Evolutionary conservation across 2,329 filamentous ascomycete species (phyloP).

Genomic region (Sporothrix humicola): DNA sequence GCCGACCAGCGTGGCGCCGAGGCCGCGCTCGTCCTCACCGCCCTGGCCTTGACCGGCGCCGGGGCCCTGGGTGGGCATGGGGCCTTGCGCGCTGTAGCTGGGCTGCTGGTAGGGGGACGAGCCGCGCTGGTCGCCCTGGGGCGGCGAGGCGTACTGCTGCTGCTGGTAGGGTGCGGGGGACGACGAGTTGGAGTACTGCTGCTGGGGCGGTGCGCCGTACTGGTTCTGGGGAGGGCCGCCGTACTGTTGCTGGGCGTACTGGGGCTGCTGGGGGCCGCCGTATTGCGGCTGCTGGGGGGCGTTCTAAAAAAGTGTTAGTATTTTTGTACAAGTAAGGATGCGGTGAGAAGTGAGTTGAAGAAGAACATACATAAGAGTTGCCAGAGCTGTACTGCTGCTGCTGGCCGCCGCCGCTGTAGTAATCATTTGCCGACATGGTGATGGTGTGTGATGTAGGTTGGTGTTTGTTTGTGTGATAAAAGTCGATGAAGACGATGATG

Average conservation of each 20-base stretch:
- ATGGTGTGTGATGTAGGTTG: not conserved
- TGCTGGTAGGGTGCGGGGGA: slow-evolving; percentile 39
- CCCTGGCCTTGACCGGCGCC: slow-evolving; percentile 36
- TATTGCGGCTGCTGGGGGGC: slow-evolving; percentile 1
- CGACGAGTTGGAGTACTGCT: slow-evolving; percentile 30
- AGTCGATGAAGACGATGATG: not conserved
- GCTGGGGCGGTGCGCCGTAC: slow-evolving; percentile 36
- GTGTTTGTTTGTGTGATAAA: not conserved
- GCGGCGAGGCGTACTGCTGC: slow-evolving; percentile 35
- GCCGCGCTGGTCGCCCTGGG: slow-evolving; percentile 19
- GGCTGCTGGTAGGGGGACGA: slow-evolving; percentile 37
- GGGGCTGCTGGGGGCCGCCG: not conserved
- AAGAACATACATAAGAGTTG: slow-evolving; percentile 30
- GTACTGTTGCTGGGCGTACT: slow-evolving; percentile 23
- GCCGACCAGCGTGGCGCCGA: slow-evolving; percentile 60
- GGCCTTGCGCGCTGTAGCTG: slow-evolving; percentile 39
- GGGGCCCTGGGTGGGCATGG: slow-evolving; percentile 38
- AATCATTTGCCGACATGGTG: slow-evolving; percentile 40
- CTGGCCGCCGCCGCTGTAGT: slow-evolving; percentile 37
- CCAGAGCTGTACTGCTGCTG: slow-evolving; percentile 36
- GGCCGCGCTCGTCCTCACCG: slow-evolving; percentile 55
- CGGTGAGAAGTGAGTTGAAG: not conserved
- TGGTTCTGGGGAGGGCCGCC: slow-evolving; percentile 27
- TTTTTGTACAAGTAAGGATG: no score
- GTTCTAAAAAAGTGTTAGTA: not conserved